Percentiles rank a stretch among this genome's conserved stretches.
Conservation (phyloP, 1,284 basidiomycete species). For the Trichosporon coremiiforme region DNA sequence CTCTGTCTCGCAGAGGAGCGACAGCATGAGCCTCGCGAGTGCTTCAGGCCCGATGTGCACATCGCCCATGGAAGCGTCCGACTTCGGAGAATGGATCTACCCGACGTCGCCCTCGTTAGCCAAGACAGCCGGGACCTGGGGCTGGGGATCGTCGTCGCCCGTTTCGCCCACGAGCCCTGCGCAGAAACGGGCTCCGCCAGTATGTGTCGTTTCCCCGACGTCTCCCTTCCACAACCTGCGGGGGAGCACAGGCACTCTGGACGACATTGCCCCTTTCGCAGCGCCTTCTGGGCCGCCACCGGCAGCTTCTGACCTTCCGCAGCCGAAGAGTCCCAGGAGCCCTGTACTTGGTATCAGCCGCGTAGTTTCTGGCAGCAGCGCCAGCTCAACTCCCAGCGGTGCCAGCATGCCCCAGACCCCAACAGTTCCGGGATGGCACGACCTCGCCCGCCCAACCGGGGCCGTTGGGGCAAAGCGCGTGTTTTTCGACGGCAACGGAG, state of each 20-base stretch:
- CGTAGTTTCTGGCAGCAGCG: slow-evolving; percentile 16
- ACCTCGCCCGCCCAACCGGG: slow-evolving; percentile 27
- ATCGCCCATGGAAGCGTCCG: slow-evolving; percentile 9
- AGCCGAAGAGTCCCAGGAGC: background rate
- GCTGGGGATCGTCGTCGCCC: background rate
- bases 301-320: background rate
- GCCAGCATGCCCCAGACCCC: slow-evolving; percentile 12
- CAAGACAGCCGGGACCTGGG: slow-evolving; percentile 4
- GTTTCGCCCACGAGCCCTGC: background rate
- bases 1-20: slow-evolving; percentile 7
- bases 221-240: slow-evolving; percentile 15
- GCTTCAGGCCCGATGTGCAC: background rate
- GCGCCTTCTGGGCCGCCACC: background rate
- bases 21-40: slow-evolving; percentile 6
- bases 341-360: slow-evolving; percentile 4
- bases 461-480: slow-evolving; percentile 26
- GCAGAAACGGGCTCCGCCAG: background rate
- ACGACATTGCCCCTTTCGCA: slow-evolving; percentile 14
- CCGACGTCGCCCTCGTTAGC: background rate
- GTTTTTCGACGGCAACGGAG: slow-evolving; percentile 24
- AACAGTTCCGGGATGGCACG: slow-evolving; percentile 31
- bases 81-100: slow-evolving; percentile 14
- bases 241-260: slow-evolving; percentile 12
- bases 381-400: background rate
- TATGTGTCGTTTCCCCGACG: background rate